Conservation (phyloP, 2,329 filamentous ascomycete genomes). For the Sporothrix curviconia region DNA sequence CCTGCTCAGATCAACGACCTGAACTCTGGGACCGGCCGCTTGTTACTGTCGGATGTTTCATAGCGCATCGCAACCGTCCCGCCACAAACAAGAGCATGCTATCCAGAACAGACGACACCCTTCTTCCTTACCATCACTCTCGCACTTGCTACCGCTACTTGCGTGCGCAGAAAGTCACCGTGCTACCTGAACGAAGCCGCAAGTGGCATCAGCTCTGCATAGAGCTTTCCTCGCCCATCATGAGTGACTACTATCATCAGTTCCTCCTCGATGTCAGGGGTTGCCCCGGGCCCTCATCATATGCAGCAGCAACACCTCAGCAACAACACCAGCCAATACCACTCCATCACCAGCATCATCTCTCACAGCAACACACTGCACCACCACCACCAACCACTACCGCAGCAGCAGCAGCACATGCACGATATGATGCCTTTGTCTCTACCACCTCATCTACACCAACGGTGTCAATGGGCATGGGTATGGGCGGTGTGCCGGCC, state of each 20-base stretch:
- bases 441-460: constrained; percentile 15
- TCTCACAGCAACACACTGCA: constrained; percentile 16
- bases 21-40: no score
- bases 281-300: constrained; percentile 22
- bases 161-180: neutral
- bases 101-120: neutral
- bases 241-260: constrained; percentile 52
- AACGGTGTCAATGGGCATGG: constrained; percentile 29
- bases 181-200: neutral
- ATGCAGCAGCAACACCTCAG: constrained; percentile 3
- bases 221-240: constrained; percentile 22
- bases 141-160: neutral
- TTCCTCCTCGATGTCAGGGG: constrained; percentile 49
- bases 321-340: constrained; percentile 3
- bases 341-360: neutral
- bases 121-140: neutral
- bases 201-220: neutral
- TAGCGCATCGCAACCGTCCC: no score
- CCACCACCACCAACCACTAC: constrained; percentile 26
- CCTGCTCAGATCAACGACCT: no score
- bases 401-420: constrained; percentile 28
- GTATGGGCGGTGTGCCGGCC: constrained; percentile 20
- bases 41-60: no score
- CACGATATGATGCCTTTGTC: constrained; percentile 23
- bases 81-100: constrained; percentile 2